Percentiles rank a stretch among this genome's conserved stretches.
phyloP scores from a whole-genome alignment of 805 yeast genomes.

The Cyberlindnera maritima region DNA sequence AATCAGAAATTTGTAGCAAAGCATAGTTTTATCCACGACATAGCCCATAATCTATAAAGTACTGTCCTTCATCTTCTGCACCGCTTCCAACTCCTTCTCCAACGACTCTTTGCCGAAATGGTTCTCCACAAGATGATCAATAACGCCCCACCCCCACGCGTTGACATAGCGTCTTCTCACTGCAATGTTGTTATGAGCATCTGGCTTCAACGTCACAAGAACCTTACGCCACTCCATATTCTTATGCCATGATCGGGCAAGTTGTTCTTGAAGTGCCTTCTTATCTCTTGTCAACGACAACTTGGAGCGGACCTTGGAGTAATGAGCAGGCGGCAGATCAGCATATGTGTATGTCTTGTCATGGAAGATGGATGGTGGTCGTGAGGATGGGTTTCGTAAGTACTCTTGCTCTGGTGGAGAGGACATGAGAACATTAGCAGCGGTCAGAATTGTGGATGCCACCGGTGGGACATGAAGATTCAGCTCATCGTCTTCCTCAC shows the following conservation, averaged over 20 bases:
- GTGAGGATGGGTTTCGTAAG: conserved; percentile 60
- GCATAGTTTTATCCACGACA: no score
- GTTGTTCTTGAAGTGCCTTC: conserved; percentile 50
- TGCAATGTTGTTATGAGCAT: conserved; percentile 90
- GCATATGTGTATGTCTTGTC: conserved; percentile 69
- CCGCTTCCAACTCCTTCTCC: conserved; percentile 3
- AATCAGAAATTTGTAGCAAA: no score
- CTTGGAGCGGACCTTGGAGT: conserved; percentile 9
- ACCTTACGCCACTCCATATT: conserved; percentile 90
- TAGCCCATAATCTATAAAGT: no score
- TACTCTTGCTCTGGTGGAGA: conserved; percentile 73
- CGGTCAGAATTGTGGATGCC: conserved; percentile 76
- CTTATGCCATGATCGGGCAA: conserved; percentile 87
- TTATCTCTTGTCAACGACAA: conserved; percentile 7
- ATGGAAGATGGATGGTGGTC: conserved; percentile 73
- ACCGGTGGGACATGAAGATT: conserved; percentile 55
- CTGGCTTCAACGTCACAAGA: conserved; percentile 79
- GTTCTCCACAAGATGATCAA: conserved; percentile 72
- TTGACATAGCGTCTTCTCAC: conserved; percentile 88
- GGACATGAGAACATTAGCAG: conserved; percentile 72
- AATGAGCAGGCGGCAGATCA: conserved; percentile 61
- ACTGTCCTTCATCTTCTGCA: neutral
- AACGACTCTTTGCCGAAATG: conserved; percentile 32
- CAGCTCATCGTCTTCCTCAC: conserved; percentile 14
- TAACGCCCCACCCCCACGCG: conserved; percentile 93